A percentile compares a stretch with the other conserved stretches of the same genome.
These are phyloP conservation scores for Botrytis tulipae DNA, from an alignment of 2,329 filamentous ascomycete species.

Conservation along the genomic window DNA sequence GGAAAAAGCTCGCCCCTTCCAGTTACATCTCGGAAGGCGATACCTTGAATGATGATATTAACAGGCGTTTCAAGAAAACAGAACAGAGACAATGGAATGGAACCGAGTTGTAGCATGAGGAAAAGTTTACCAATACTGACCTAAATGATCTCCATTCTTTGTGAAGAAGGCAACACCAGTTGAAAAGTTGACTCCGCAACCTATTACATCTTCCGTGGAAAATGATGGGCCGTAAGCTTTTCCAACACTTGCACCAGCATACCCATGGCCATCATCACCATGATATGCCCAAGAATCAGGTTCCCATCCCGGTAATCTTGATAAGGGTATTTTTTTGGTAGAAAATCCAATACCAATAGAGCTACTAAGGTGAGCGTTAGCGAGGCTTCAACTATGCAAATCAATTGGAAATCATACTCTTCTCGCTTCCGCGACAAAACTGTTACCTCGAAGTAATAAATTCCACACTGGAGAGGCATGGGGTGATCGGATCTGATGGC, in stretches of 20 bases:
- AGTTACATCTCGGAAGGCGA: constrained; percentile 64
- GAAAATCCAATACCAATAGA: constrained; percentile 64
- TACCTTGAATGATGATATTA: constrained; percentile 48
- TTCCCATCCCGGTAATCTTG: constrained; percentile 64
- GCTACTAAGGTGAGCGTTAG: constrained; percentile 44
- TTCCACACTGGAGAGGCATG: constrained; percentile 85
- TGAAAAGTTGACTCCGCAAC: constrained; percentile 65
- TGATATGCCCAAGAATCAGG: constrained; percentile 68
- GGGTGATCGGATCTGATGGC: constrained; percentile 78
- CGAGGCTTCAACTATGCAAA: constrained; percentile 11
- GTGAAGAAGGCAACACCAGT: constrained; percentile 67
- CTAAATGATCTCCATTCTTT: constrained; percentile 58
- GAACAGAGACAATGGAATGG: not conserved
- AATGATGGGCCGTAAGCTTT: constrained; percentile 58
- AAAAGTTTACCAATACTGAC: constrained; percentile 41
- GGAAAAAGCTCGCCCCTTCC: constrained; percentile 62
- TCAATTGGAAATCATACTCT: constrained; percentile 48
- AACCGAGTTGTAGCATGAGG: not conserved
- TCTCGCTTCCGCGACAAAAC: constrained; percentile 67
- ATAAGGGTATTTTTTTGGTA: constrained; percentile 51
- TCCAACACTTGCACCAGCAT: constrained; percentile 55
- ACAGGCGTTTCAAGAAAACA: not conserved
- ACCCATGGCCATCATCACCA: constrained; percentile 64
- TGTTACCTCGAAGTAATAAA: constrained; percentile 87
- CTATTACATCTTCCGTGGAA: constrained; percentile 56